Conservation (phyloP, 2,329 filamentous ascomycete species). For the Pleurostoma richardsiae region DNA sequence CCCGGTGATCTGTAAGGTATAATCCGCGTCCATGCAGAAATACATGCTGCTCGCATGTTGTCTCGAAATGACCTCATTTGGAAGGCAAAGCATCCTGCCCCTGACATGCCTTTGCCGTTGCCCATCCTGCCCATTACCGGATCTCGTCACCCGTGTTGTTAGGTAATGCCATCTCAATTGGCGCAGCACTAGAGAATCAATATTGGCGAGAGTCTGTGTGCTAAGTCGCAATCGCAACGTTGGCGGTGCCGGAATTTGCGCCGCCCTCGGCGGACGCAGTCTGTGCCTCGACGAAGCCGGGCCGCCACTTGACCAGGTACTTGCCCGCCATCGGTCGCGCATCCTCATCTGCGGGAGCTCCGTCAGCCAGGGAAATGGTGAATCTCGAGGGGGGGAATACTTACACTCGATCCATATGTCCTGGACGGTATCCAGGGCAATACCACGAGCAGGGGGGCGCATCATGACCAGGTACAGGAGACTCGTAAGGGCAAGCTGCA, state of each 20-base stretch:
- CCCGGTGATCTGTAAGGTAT: no score
- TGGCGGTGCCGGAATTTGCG: neutral
- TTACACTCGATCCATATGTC: slow-evolving; percentile 63
- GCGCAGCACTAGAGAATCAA: no score
- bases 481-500: slow-evolving; percentile 58
- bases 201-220: no score
- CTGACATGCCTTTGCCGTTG: no score
- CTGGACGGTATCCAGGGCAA: slow-evolving; percentile 60
- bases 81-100: no score
- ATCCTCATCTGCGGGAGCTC: slow-evolving; percentile 46
- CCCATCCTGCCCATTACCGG: no score
- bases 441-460: slow-evolving; percentile 57
- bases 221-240: neutral
- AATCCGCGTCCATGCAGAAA: no score
- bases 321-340: slow-evolving; percentile 57
- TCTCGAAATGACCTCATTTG: no score
- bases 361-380: slow-evolving; percentile 1
- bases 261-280: slow-evolving; percentile 1
- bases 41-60: no score
- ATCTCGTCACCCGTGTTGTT: no score
- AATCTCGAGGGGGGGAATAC: slow-evolving; percentile 20
- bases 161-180: no score
- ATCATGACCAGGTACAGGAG: slow-evolving; percentile 64
- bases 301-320: slow-evolving; percentile 57
- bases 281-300: slow-evolving; percentile 40